Conservation (phyloP, 2,329 filamentous ascomycete species). For the Gremmenia infestans region DNA sequence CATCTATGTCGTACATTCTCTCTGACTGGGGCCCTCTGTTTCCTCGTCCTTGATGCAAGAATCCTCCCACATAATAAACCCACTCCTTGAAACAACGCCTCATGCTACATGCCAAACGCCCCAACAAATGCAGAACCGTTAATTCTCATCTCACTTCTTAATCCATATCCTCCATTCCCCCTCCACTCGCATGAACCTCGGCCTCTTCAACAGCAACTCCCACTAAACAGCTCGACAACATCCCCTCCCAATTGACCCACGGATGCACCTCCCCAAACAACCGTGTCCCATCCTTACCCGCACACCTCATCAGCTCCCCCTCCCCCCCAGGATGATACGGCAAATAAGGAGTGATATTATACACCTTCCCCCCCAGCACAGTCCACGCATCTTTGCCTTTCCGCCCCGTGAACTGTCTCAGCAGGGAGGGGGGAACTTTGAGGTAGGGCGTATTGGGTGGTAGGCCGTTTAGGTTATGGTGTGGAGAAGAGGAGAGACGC, state of each 20-base stretch:
- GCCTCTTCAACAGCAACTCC: constrained; percentile 58
- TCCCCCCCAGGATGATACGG: constrained; percentile 87
- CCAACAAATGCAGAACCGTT: too few relatives aligned
- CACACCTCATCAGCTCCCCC: constrained; percentile 62
- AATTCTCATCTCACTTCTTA: constrained; percentile 26
- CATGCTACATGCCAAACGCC: too few relatives aligned
- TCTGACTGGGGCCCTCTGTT: too few relatives aligned
- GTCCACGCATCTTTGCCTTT: constrained; percentile 88
- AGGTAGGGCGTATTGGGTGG: constrained; percentile 49
- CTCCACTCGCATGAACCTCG: constrained; percentile 27
- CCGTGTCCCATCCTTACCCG: constrained; percentile 56
- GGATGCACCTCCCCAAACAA: constrained; percentile 64
- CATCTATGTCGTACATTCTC: too few relatives aligned
- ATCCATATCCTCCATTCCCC: constrained; percentile 58
- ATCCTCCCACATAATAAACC: too few relatives aligned
- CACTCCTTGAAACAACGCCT: too few relatives aligned
- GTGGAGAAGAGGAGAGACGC: constrained; percentile 58
- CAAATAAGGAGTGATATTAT: constrained; percentile 87
- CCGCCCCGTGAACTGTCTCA: constrained; percentile 74
- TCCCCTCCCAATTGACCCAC: constrained; percentile 69
- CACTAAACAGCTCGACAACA: constrained; percentile 59
- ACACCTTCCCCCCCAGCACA: constrained; percentile 81
- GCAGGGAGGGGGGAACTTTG: constrained; percentile 75
- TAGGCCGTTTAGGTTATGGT: constrained; percentile 62
- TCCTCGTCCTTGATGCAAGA: too few relatives aligned